Base-by-base conservation (phyloP, 495 filamentous ascomycete species). In the Aspergillus indologenus region DNA sequence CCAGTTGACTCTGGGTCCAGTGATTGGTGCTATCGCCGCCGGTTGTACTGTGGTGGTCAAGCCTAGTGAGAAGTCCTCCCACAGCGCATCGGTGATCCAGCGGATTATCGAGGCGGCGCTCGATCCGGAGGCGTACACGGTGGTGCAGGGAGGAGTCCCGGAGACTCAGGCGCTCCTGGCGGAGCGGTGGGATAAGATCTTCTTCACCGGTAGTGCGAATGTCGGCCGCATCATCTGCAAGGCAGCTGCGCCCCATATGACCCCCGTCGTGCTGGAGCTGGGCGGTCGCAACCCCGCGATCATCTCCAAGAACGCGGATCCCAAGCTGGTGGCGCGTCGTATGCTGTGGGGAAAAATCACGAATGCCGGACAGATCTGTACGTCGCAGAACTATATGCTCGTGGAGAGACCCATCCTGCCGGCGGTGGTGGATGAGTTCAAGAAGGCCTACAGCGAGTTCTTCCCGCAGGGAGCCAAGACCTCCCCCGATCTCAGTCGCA, bases 101-200 rank as follows among this genome's bases (percentile, higher is more conserved):
- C 85, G 87, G 70, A 79, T 96, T 60, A 66, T 95, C 40, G 80
- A 88, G 67, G 76, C 83, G 17, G 81, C 81, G 29, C 83, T 98
- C 34, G 94, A 97, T 72, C 84, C 83, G 23, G 81, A 81, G n/a
- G 85, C 85, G 61, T 96, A 90, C 69, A 76, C 79, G 18, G 79
- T 93, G 52, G 81, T 96, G 56, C 92, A 96, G 71, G 94, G 94
- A 54, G 84, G 77, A 8, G 67, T 96, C 29, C 78, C 87, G 22
- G 91, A 96, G 79, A 90, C 88, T 3, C 90, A 88, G 18, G 87
- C 86, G 6, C 75, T 98, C 34, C 79, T 98, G 14, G 83, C 91
- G 52, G 83, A 92, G 73, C 91, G 91, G 65, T 98, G 92, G 91
- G 92, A 95, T 73, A 96, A 96, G 81, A 93, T 98, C 64, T 93